A percentile compares a stretch with the other conserved stretches of the same genome.
Conservation (phyloP, 2,329 filamentous ascomycete species). For the Metarhizium album region DNA sequence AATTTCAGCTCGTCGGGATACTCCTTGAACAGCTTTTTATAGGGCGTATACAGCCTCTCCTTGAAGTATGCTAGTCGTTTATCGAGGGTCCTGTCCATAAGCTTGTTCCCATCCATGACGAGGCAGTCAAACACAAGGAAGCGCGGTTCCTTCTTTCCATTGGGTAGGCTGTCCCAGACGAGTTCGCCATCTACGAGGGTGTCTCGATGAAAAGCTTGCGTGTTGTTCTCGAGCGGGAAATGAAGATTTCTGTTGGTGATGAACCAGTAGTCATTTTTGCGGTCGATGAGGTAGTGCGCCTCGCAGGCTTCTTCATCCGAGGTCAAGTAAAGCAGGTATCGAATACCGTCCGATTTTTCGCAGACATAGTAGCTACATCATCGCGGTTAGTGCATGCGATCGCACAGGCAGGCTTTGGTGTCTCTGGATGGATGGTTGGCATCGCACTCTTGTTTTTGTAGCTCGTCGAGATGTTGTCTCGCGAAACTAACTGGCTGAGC, state of each 20-base stretch:
- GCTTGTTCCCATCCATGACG: conserved; percentile 62
- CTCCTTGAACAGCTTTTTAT: conserved; percentile 48
- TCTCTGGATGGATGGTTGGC: background rate
- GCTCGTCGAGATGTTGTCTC: conserved; percentile 68
- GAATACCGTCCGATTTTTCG: conserved; percentile 94
- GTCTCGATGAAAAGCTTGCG: conserved; percentile 58
- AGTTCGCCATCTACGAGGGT: conserved; percentile 91
- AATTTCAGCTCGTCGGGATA: conserved; percentile 60
- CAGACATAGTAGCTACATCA: conserved; percentile 81
- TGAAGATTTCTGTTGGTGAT: conserved; percentile 61
- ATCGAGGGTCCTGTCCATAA: conserved; percentile 73
- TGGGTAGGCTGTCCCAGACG: conserved; percentile 66
- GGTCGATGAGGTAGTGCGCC: conserved; percentile 87
- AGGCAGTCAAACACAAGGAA: conserved; percentile 94
- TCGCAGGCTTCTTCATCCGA: conserved; percentile 50
- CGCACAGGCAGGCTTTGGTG: too few relatives aligned
- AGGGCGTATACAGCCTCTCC: conserved; percentile 63
- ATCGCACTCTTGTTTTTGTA: conserved; percentile 63
- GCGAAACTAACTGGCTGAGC: conserved; percentile 93
- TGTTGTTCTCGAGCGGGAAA: conserved; percentile 62
- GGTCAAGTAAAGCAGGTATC: conserved; percentile 88
- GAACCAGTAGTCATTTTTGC: conserved; percentile 94
- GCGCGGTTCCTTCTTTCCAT: conserved; percentile 59
- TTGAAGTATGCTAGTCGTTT: conserved; percentile 84
- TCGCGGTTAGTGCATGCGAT: conserved; percentile 6